Conservation (phyloP, 176 grass and related monocot genomes). For the Areca catechu region DNA sequence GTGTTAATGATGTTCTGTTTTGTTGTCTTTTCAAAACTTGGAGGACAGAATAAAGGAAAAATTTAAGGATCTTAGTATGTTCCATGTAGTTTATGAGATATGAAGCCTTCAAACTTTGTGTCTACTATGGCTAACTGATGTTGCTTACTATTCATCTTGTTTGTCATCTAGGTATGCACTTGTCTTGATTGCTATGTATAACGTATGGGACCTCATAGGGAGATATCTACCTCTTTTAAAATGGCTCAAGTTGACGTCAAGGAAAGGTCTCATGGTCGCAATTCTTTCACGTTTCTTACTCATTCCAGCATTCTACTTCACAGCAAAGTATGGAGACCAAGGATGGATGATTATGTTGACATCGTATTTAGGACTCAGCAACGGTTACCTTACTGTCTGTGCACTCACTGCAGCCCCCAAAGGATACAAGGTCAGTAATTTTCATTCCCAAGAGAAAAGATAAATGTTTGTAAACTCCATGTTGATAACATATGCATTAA, state of each 20-base stretch:
- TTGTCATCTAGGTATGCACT: constrained; percentile 46
- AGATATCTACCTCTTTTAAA: constrained; percentile 61
- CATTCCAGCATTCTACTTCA: constrained; percentile 67
- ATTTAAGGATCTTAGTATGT: too few species aligned
- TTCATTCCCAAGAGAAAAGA: too few species aligned
- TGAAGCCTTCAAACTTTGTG: too few species aligned
- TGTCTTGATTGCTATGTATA: constrained; percentile 52
- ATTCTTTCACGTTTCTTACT: constrained; percentile 37
- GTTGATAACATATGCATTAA: too few species aligned
- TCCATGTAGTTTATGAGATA: too few species aligned
- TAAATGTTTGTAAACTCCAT: too few species aligned
- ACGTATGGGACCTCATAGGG: constrained; percentile 53
- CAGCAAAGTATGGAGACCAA: constrained; percentile 48
- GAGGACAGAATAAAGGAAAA: too few species aligned
- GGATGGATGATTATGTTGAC: constrained; percentile 68
- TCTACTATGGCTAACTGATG: too few species aligned
- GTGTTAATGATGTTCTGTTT: too few species aligned
- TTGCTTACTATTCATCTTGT: neutral
- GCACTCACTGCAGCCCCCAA: constrained; percentile 50
- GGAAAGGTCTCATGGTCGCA: constrained; percentile 36
- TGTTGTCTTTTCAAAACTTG: too few species aligned
- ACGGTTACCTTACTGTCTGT: constrained; percentile 61
- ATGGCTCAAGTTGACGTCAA: constrained; percentile 34
- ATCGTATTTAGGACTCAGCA: constrained; percentile 41
- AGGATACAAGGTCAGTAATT: constrained; percentile 45